phyloP scores from a whole-genome alignment of 2,329 filamentous ascomycete species.

The Trichoderma gracile region DNA sequence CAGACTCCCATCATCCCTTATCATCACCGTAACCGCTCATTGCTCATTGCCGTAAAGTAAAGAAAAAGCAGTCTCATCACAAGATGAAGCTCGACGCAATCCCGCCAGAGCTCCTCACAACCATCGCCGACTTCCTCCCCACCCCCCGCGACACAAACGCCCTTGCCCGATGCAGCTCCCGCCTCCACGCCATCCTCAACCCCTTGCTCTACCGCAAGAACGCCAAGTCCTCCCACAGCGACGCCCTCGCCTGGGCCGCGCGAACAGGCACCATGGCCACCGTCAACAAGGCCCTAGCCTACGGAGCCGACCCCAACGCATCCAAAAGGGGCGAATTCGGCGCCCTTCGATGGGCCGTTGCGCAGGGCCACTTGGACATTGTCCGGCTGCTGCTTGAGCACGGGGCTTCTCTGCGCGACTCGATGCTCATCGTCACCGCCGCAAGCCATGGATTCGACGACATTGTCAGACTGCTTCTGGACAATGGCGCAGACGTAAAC shows the following conservation, averaged over 20 bases:
- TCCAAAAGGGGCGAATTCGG: neutral
- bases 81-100: slow-evolving; percentile 1
- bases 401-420: slow-evolving; percentile 4
- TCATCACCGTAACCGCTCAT: neutral
- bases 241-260: slow-evolving; percentile 12
- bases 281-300: neutral
- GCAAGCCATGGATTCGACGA: neutral
- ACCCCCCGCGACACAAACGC: slow-evolving; percentile 7
- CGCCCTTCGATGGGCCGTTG: slow-evolving; percentile 8
- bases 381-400: slow-evolving; percentile 11
- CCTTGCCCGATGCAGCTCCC: slow-evolving; percentile 1
- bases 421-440: neutral
- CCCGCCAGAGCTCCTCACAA: slow-evolving; percentile 5
- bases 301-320: slow-evolving; percentile 11
- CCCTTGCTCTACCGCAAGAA: slow-evolving; percentile 10
- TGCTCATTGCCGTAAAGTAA: too few relatives aligned
- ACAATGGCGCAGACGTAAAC: slow-evolving; percentile 6
- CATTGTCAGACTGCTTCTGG: slow-evolving; percentile 11
- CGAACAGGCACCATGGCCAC: neutral
- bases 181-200: slow-evolving; percentile 3
- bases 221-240: neutral
- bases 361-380: neutral
- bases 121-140: neutral
- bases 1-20: neutral
- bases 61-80: too few relatives aligned